Conservation (phyloP, 805 yeast species). For the Myxozyma vanderwaltii region DNA sequence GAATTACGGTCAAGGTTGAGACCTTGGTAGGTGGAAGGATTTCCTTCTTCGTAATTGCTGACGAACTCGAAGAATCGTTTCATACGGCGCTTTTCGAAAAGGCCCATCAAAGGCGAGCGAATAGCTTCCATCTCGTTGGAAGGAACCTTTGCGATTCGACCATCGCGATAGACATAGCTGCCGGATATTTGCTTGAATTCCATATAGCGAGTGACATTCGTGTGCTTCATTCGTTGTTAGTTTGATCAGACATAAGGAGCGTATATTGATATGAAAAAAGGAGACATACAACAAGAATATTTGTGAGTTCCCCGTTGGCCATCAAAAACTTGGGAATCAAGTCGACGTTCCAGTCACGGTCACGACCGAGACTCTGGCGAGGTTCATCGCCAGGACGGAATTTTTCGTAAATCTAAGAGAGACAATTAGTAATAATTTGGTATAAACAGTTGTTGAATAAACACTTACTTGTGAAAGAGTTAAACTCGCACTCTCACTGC, state of each 20-base stretch:
- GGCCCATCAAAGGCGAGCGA: constrained; percentile 88
- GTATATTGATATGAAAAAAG: neutral
- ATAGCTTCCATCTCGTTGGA: constrained; percentile 89
- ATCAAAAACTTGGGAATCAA: constrained; percentile 93
- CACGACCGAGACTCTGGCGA: constrained; percentile 71
- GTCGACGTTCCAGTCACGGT: constrained; percentile 97
- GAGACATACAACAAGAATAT: constrained; percentile 63
- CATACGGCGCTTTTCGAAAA: constrained; percentile 95
- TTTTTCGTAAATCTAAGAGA: constrained; percentile 73
- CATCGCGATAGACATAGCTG: constrained; percentile 86
- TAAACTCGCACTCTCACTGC: constrained; percentile 75
- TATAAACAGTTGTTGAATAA: no score
- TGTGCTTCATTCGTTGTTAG: constrained; percentile 51
- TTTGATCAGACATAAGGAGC: neutral
- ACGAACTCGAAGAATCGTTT: constrained; percentile 88
- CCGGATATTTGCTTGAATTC: constrained; percentile 98
- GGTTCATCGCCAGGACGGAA: constrained; percentile 81
- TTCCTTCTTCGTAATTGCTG: constrained; percentile 77
- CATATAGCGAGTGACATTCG: constrained; percentile 92
- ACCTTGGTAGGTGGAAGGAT: constrained; percentile 78
- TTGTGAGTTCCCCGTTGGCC: constrained; percentile 97
- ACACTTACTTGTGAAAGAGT: constrained; percentile 56
- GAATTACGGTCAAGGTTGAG: constrained; percentile 77
- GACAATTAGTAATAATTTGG: no score
- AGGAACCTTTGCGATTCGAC: constrained; percentile 93